Base-by-base conservation (phyloP, 2,329 filamentous ascomycete genomes). In the Fusarium tuaranense region DNA sequence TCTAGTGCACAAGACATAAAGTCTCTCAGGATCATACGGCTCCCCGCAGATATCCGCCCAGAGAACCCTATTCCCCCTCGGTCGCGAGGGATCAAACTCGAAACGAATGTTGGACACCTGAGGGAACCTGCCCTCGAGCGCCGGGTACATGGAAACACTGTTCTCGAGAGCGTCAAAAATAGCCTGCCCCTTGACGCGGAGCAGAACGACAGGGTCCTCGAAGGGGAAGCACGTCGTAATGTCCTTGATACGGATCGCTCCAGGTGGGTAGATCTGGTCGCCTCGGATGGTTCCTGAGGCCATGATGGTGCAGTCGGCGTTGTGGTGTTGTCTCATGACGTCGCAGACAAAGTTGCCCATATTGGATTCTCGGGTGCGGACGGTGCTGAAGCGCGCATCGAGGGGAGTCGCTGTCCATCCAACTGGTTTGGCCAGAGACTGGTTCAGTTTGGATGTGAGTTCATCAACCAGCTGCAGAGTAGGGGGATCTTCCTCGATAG, bases 151-250 rank as follows among this genome's bases (percentile, higher is more conserved):
- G 48, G 91, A 92, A 0, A 98, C 92, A 1, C 92, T 91, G 76
- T 98, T 98, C 81, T 98, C 95, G 2, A 98, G 82, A 0, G 95
- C 95, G n/a, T 91, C 92, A 78, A 92, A 86, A 36, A 98, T 90
- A 1, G 92, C 93, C 76, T 90, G 87, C 0, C 95, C 95, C 0
- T 86, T 91, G 6, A 95, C 87, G 38, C 88, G 89, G 69, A 98
- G 86, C 5, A 97, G 90, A 0, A 98, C 92, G 1, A 95, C 93
- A 0, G 95, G 95, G 73, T 98, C 95, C 80, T 98, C 95, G 77
- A 98, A 98, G 0, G 95, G 95, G 76, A 98, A 98, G 79, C 94
- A 97, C 61, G 94, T 93, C 67, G 95, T 90, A n/a, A 97, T 90
- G 78, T 97, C 94, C 78, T 94, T 94, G 69, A 97, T 85, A 27